These are phyloP conservation scores for Linnemannia hyalina DNA, from an alignment of 192 early-diverging fungal genomes.

Conservation along the genomic window DNA sequence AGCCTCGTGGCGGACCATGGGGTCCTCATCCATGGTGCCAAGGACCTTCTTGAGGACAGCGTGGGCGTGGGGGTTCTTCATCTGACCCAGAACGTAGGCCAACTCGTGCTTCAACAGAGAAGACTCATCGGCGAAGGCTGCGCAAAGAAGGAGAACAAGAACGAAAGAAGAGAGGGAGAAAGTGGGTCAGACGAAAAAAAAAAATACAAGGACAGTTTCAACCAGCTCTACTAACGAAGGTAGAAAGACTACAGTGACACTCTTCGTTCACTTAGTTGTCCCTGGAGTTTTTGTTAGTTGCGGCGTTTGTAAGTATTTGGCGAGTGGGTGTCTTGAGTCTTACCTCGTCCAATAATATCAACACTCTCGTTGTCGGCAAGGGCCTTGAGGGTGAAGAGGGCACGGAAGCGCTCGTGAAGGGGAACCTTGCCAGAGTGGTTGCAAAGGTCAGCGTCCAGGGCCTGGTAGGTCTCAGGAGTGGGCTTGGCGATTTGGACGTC, in stretches of 20 bases:
- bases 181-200: background rate
- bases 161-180: background rate
- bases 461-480: conserved; percentile 61
- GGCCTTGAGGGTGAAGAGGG: conserved; percentile 93
- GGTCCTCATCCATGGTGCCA: conserved; percentile 76
- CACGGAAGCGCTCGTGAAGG: conserved; percentile 91
- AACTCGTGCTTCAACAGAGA: conserved; percentile 96
- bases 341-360: conserved; percentile 87
- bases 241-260: background rate
- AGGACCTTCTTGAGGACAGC: conserved; percentile 76
- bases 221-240: background rate
- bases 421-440: conserved; percentile 71
- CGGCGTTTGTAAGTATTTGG: background rate
- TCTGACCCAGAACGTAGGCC: conserved; percentile 97
- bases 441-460: conserved; percentile 74
- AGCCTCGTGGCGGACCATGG: conserved; percentile 98
- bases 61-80: conserved; percentile 86
- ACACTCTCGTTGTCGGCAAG: conserved; percentile 79
- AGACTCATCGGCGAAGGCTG: conserved; percentile 84
- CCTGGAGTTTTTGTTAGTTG: background rate
- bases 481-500: conserved; percentile 46
- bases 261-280: background rate
- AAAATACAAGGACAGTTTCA: background rate
- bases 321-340: background rate
- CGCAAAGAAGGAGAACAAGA: background rate